Conservation (phyloP, 805 yeast genomes). For the Priceomyces carsonii region DNA sequence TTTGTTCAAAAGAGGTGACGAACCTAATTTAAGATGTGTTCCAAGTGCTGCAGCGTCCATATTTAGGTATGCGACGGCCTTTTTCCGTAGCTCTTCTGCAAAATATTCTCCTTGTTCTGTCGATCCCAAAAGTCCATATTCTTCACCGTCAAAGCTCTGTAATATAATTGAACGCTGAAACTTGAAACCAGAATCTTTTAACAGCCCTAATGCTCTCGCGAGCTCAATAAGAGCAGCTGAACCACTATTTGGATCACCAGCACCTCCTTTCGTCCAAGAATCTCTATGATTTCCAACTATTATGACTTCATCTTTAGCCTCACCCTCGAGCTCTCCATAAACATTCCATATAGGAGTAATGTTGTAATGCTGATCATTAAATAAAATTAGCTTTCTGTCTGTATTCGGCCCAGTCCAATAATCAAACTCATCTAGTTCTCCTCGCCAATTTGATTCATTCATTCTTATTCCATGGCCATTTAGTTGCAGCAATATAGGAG, state of each 20-base stretch:
- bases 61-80: slow-evolving; percentile 52
- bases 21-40: slow-evolving; percentile 41
- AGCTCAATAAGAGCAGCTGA: slow-evolving; percentile 42
- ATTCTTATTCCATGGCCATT: slow-evolving; percentile 38
- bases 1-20: slow-evolving; percentile 58
- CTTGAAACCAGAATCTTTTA: slow-evolving; percentile 36
- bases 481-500: slow-evolving; percentile 40
- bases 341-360: slow-evolving; percentile 44
- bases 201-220: slow-evolving; percentile 42
- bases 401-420: slow-evolving; percentile 42
- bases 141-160: slow-evolving; percentile 46
- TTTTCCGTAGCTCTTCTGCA: slow-evolving; percentile 36
- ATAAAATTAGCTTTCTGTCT: slow-evolving; percentile 37
- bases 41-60: slow-evolving; percentile 58
- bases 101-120: slow-evolving; percentile 57
- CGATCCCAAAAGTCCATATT: slow-evolving; percentile 54
- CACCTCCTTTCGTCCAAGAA: slow-evolving; percentile 51
- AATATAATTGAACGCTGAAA: slow-evolving; percentile 40
- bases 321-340: slow-evolving; percentile 45
- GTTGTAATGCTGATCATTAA: slow-evolving; percentile 40
- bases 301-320: slow-evolving; percentile 37
- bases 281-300: slow-evolving; percentile 48
- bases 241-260: slow-evolving; percentile 49
- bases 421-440: slow-evolving; percentile 41
- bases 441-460: slow-evolving; percentile 33